A percentile compares a stretch with the other conserved stretches of the same genome.
These are phyloP conservation scores for Cercospora canescens DNA, from an alignment of 2,329 filamentous ascomycete genomes.

Conservation along the genomic window DNA sequence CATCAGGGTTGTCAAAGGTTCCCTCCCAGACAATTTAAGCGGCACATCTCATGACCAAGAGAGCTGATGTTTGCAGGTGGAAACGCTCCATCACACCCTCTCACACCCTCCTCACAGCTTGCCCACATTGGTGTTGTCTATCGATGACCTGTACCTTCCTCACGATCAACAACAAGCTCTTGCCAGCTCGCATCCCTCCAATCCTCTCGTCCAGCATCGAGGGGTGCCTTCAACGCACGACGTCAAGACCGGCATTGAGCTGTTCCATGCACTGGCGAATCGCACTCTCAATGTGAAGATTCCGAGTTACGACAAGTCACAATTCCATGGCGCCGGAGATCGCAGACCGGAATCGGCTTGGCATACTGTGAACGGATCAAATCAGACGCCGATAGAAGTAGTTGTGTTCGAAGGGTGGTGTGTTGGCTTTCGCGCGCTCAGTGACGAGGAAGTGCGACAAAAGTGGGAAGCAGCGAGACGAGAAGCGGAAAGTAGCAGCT, in stretches of 20 bases:
- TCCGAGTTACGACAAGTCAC: constrained; percentile 82
- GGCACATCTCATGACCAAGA: background rate
- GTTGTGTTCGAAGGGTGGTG: constrained; percentile 91
- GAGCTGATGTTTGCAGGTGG: constrained; percentile 48
- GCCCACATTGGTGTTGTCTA: constrained; percentile 70
- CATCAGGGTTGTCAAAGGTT: background rate
- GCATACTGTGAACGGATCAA: constrained; percentile 57
- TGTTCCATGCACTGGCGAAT: constrained; percentile 61
- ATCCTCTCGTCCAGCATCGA: constrained; percentile 75
- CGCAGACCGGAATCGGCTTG: constrained; percentile 64
- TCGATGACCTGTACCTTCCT: constrained; percentile 87
- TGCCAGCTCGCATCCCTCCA: constrained; percentile 64
- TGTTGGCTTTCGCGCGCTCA: constrained; percentile 73
- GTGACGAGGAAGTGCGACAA: constrained; percentile 54
- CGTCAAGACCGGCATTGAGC: constrained; percentile 59
- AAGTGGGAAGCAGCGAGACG: constrained; percentile 54
- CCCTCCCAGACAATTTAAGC: background rate
- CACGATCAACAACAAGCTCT: constrained; percentile 68
- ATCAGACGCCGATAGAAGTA: constrained; percentile 54
- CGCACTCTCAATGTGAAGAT: constrained; percentile 58
- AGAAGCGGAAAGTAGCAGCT: constrained; percentile 47
- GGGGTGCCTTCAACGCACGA: constrained; percentile 87
- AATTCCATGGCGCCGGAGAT: constrained; percentile 74
- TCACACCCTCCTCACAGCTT: constrained; percentile 58
- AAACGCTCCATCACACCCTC: constrained; percentile 63